Evolutionary conservation across 805 yeast genomes (phyloP), one percentile per base, ranked within the genome.

Genomic region (Groenewaldozyma salmanticensis): DNA sequence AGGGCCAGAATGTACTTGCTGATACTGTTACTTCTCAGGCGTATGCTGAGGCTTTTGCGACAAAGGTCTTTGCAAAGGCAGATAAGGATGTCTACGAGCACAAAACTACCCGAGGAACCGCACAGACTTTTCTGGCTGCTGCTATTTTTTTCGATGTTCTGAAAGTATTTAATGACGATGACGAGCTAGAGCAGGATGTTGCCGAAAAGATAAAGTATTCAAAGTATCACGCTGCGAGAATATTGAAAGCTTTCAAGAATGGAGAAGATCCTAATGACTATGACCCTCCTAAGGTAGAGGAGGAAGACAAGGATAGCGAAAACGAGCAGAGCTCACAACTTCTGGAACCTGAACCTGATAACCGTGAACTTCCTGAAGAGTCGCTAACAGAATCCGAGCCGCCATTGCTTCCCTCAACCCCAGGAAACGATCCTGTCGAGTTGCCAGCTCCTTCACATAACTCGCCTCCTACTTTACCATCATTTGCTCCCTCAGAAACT

Each of bases 231-330:
- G 73, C 80, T 13, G 69, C 75, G 5, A 59, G 82, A 31, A 77
- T 79, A 21, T 54, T 79, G 39, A 70, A 66, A 46, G 67, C 74
- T 0, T 50, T 66, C 31, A 70, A 65, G 44, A 55, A 55, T 4
- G 77, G 76, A 1, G 67, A 68, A 29, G 77, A 78, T 51, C 83
- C 83, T 4, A 75, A 80, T 57, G 77, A 69, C 33, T 65, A 68
- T 50, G 65, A 66, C 34, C 62, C 68, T 0, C 70, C 70, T 1
- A 66, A 57, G 5, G 66, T 59, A 15, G 54, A 45, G 4, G 57
- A 43, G 31, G 41, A 44, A 9, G 47, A 32, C 19, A 43, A 35
- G n/a, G 49, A 38, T 21, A 49, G 34, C 1, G 38, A 37, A 19
- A 47, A 42, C 13, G 43, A 39, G 13, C 39, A 36, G 22, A 44